phyloP scores from a whole-genome alignment of 1,284 basidiomycete genomes.

The Leccinum angustisporum region DNA sequence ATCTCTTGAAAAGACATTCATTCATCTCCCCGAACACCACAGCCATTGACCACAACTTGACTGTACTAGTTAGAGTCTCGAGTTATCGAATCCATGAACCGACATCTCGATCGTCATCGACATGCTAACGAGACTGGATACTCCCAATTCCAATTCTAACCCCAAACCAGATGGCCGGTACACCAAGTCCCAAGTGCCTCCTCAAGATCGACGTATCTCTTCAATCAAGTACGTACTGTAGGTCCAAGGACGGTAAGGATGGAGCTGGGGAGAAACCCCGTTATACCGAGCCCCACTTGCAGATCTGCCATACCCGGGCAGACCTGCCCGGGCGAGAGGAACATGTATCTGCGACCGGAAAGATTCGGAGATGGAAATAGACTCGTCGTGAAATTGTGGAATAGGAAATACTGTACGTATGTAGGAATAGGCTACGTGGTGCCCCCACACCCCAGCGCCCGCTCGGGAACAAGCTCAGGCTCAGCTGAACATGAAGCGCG shows the following conservation, averaged over 20 bases:
- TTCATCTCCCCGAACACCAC: background rate
- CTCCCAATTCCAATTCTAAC: background rate
- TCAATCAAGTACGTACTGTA: background rate
- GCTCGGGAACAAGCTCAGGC: background rate
- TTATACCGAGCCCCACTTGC: slow-evolving; percentile 2
- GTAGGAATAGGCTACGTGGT: background rate
- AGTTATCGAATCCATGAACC: background rate
- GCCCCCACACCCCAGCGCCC: background rate
- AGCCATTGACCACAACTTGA: background rate
- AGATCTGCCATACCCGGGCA: slow-evolving; percentile 16
- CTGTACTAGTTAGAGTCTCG: background rate
- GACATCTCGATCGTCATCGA: background rate
- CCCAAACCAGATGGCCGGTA: background rate
- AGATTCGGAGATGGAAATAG: slow-evolving; percentile 3
- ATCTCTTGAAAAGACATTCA: background rate
- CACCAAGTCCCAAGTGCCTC: background rate
- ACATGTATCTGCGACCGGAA: background rate
- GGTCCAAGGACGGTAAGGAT: background rate
- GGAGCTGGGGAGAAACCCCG: slow-evolving; percentile 8
- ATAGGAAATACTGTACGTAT: background rate
- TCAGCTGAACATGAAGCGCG: background rate
- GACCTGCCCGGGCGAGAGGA: background rate
- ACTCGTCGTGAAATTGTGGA: background rate
- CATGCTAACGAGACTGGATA: background rate
- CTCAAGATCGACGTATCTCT: background rate